Evolutionary conservation across 345 rosid species (phyloP), one percentile per base, ranked within the genome.

Genomic region (Eucalyptus melliodora): DNA sequence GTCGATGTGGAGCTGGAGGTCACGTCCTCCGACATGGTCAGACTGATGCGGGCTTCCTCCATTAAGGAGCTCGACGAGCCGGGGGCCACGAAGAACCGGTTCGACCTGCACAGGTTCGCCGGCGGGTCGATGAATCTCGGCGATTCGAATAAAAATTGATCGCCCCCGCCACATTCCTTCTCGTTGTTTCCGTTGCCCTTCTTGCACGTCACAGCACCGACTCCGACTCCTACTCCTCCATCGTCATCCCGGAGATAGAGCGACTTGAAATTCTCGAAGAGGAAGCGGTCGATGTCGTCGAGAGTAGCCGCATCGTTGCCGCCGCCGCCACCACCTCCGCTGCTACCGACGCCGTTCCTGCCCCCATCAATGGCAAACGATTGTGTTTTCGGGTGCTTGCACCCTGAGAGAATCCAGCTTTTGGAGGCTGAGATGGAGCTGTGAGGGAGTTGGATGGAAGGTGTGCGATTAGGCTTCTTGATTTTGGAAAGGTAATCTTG

Each of bases 211-310:
- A 49, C 88, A 86, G 45, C 88, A 69, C 34, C 60, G 30, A 7
- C 31, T 81, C 4, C 21, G 5, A 37, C 90, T 47, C 49, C 50
- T 45, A 4, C 16, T 3, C 31, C 89, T 9, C 91, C 94, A 2
- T 90, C 90, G 3, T 91, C 94, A 19, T 95, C 96, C 9, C 89
- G 87, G 65, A 95, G 86, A 88, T 94, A 97, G 60, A 97, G 95
- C n/a, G 99, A 96, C 86, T 89, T 94, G 91, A 97, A 97, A 91
- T 97, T 97, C 91, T 97, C 98, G 30, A 91, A 93, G 50, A 97
- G 95, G 91, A 97, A 97, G 27, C 94, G 95, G 89, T 97, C 99
- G 26, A 97, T 89, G 56, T 97, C 99, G 3, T 95, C 93, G 69
- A 97, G 95, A 8, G 98, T 96, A 6, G 98, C 98, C 3, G 96